Base-by-base conservation (phyloP, 768 basidiomycete genomes). In the Macrocybe gigantea region DNA sequence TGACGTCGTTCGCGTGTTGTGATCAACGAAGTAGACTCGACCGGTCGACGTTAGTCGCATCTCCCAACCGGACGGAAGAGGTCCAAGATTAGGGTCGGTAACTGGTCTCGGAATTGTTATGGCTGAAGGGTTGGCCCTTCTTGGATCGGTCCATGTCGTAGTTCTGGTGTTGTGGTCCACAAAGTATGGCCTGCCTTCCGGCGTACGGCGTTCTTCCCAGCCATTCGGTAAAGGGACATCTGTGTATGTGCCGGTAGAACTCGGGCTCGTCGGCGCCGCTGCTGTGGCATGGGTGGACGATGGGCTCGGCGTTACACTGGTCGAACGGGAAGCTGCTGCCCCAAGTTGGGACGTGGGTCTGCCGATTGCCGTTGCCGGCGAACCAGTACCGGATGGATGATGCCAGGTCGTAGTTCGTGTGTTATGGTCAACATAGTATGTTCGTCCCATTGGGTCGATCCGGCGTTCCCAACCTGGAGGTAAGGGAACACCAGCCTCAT, bases 41-140 rank as follows among this genome's bases (percentile, higher is more conserved):
- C 78, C 78, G 0, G 87, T 91, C 1, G 85, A 83, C 1, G 93
- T 93, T 45, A 94, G 66, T 13, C 93, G 78, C 93, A 94, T 94
- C 68, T 95, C 93, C 92, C 92, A 95, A 50, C 92, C 93, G 39
- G 84, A 87, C 5, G 93, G 93, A 34, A 95, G 73, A 6, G 88
- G 82, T 0, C 93, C 92, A 12, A 92, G 78, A 53, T 85, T 72
- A 52, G 82, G 65, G 48, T 71, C 78, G 55, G 80, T 64, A 47
- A 74, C 67, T 47, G 71, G 73, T 22, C 79, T 60, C 11, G 71
- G 55, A 22, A 22, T 22, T 22, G 22, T 22, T 57, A 78, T 56
- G 50, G 77, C 69, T 55, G 78, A 58, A 51, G 79, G 59, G 30
- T 75, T 76, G 9, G 56, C 58, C 13, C 83, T 77, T 41, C 92